Conservation (phyloP, 2,329 filamentous ascomycete genomes). For the Emergomyces africanus region DNA sequence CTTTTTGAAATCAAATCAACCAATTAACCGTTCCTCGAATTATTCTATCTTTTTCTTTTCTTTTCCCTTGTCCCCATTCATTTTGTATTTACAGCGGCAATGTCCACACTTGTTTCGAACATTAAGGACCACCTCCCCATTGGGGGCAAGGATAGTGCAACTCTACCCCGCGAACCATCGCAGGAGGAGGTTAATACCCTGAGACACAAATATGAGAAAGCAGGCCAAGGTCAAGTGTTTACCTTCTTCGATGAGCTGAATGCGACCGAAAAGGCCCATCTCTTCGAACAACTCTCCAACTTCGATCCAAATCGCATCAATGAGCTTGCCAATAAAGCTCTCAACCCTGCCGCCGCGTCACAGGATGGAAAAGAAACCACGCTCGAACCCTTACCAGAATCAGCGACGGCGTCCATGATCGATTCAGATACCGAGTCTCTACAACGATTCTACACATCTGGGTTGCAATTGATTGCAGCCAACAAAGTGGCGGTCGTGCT, state of each 20-base stretch:
- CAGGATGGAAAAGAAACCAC: conserved; percentile 24
- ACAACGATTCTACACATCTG: conserved; percentile 67
- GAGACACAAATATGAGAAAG: conserved; percentile 58
- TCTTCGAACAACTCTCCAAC: conserved; percentile 68
- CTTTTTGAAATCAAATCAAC: neutral
- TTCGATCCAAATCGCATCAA: conserved; percentile 85
- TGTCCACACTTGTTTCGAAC: conserved; percentile 36
- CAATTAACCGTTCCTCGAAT: conserved; percentile 9
- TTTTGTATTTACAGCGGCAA: conserved; percentile 24
- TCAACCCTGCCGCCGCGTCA: conserved; percentile 50
- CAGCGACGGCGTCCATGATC: conserved; percentile 78
- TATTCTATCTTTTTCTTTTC: conserved; percentile 19
- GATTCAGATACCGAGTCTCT: conserved; percentile 72
- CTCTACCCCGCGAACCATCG: conserved; percentile 39
- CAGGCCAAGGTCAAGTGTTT: conserved; percentile 71
- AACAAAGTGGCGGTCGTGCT: conserved; percentile 75
- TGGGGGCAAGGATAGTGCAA: conserved; percentile 16
- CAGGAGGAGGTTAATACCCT: conserved; percentile 55
- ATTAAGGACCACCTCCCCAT: conserved; percentile 36
- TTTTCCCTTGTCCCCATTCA: conserved; percentile 8
- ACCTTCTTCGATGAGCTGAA: conserved; percentile 74
- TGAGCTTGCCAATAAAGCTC: conserved; percentile 65
- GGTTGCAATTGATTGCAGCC: conserved; percentile 51
- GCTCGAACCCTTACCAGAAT: conserved; percentile 79
- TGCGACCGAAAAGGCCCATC: conserved; percentile 56